Conservation (phyloP, 2,329 filamentous ascomycete genomes). For the Penicillium sp. region DNA sequence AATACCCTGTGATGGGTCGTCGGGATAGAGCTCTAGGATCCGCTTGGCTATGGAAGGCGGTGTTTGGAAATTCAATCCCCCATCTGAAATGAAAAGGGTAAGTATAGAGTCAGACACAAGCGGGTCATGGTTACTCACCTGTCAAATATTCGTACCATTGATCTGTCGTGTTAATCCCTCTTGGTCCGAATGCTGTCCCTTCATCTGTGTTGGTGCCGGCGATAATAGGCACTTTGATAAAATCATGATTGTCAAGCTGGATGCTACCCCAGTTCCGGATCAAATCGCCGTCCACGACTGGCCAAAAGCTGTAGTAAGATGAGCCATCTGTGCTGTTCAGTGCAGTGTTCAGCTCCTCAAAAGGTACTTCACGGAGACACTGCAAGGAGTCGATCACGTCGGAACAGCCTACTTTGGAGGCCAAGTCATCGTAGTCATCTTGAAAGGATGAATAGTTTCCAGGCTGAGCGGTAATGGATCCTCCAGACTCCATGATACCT, state of each 20-base stretch:
- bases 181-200: constrained; percentile 58
- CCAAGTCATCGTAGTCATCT: constrained; percentile 63
- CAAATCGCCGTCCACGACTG: constrained; percentile 59
- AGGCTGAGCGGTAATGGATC: constrained; percentile 51
- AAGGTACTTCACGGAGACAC: constrained; percentile 66
- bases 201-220: constrained; percentile 68
- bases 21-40: constrained; percentile 56
- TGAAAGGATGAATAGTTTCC: constrained; percentile 41
- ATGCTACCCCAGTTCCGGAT: constrained; percentile 55
- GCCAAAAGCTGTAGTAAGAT: constrained; percentile 39
- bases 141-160: constrained; percentile 52
- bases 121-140: constrained; percentile 12
- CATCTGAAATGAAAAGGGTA: constrained; percentile 25
- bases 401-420: constrained; percentile 61
- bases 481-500: constrained; percentile 55
- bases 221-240: constrained; percentile 66
- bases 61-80: constrained; percentile 23
- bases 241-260: constrained; percentile 59
- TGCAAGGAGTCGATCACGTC: constrained; percentile 58
- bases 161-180: constrained; percentile 57
- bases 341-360: constrained; percentile 58
- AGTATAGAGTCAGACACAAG: neutral
- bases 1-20: constrained; percentile 52
- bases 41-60: constrained; percentile 34
- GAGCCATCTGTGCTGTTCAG: constrained; percentile 49